phyloP scores from a whole-genome alignment of 148 eudicot species.

The Cornus florida region DNA sequence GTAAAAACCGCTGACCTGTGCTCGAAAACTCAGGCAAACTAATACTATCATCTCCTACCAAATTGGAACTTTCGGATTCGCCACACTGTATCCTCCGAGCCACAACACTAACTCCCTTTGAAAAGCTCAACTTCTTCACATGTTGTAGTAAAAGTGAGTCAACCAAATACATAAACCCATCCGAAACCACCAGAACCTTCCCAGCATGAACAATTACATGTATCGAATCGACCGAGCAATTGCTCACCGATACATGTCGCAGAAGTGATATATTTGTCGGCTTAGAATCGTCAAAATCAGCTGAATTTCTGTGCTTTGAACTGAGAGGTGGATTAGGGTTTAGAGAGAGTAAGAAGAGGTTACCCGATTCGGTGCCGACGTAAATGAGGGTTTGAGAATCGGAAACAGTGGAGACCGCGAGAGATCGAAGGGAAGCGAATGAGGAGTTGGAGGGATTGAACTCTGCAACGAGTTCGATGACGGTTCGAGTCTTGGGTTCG shows the following conservation, averaged over 20 bases:
- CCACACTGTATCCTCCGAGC: conserved; percentile 50
- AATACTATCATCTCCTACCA: conserved; percentile 22
- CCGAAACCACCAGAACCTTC: conserved; percentile 52
- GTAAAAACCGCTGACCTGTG: conserved; percentile 45
- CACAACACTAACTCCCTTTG: conserved; percentile 54
- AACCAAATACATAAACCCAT: conserved; percentile 45
- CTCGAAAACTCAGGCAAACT: conserved; percentile 20
- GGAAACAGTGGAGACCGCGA: conserved; percentile 45
- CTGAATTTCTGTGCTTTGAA: background rate
- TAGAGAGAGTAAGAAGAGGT: conserved; percentile 54
- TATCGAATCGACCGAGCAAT: conserved; percentile 29
- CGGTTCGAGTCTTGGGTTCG: conserved; percentile 39
- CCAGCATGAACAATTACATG: conserved; percentile 37
- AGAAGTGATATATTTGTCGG: conserved; percentile 21
- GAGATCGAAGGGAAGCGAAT: conserved; percentile 37
- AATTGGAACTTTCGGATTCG: conserved; percentile 25
- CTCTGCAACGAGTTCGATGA: conserved; percentile 52
- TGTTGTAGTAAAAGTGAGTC: conserved; percentile 37
- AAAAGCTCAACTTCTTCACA: conserved; percentile 38
- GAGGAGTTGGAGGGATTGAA: conserved; percentile 47
- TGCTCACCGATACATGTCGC: conserved; percentile 28
- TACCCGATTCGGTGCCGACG: conserved; percentile 63
- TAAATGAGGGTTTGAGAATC: conserved; percentile 49
- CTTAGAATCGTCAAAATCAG: conserved; percentile 19
- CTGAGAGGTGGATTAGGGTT: conserved; percentile 20